Evolutionary conservation across 768 basidiomycete genomes (phyloP).

Genomic region (Collybia sordida): DNA sequence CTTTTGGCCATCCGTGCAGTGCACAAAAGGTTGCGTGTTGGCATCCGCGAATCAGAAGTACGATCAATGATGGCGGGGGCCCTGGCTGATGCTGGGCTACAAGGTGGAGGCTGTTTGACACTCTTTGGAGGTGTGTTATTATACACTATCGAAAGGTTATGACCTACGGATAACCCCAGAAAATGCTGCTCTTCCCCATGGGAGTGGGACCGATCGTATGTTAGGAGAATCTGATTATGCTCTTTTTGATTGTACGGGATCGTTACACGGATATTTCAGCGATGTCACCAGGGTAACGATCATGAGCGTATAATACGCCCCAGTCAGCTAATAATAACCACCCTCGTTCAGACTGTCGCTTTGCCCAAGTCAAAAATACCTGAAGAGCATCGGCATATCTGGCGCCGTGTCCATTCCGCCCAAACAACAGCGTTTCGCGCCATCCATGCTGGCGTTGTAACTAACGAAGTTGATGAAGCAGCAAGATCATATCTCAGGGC

Average conservation of each 20-base stretch:
- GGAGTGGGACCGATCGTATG: constrained; percentile 66
- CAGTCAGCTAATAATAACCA: constrained; percentile 2
- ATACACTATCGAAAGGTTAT: not conserved
- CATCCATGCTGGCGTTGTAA: constrained; percentile 47
- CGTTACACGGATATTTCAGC: constrained; percentile 71
- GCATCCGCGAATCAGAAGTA: constrained; percentile 77
- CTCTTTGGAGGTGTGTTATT: constrained; percentile 71
- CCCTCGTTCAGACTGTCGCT: constrained; percentile 55
- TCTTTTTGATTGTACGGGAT: constrained; percentile 73
- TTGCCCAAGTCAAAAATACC: constrained; percentile 58
- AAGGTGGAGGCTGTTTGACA: constrained; percentile 58
- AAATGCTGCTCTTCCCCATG: constrained; percentile 86
- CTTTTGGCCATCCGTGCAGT: constrained; percentile 71
- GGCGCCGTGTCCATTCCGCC: constrained; percentile 65
- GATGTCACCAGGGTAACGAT: constrained; percentile 73
- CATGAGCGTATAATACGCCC: not conserved
- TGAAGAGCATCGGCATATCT: constrained; percentile 49
- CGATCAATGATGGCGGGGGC: constrained; percentile 54
- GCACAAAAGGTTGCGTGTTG: constrained; percentile 57
- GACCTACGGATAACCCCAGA: constrained; percentile 39
- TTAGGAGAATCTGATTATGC: constrained; percentile 61
- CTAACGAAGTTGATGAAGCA: constrained; percentile 57
- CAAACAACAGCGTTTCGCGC: constrained; percentile 53
- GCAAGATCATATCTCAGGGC: constrained; percentile 52
- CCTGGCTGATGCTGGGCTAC: constrained; percentile 57